Evolutionary conservation across 805 yeast genomes (phyloP).

Genomic region (Saturnispora mendoncae): DNA sequence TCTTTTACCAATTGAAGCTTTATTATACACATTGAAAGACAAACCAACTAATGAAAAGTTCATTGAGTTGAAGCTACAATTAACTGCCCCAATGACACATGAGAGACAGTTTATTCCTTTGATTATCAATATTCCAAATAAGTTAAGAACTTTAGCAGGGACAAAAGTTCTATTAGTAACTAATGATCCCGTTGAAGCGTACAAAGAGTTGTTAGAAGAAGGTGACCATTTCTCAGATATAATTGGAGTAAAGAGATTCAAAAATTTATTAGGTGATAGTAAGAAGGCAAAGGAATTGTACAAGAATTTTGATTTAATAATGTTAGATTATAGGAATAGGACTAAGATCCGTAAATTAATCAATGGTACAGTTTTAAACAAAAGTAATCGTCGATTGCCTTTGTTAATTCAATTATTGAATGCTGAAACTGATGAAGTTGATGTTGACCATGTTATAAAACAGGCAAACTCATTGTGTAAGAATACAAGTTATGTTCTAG

Average conservation of each 20-base stretch:
- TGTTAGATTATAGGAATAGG: slow-evolving; percentile 63
- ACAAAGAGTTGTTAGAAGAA: slow-evolving; percentile 39
- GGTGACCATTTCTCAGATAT: slow-evolving; percentile 54
- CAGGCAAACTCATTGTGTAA: slow-evolving; percentile 59
- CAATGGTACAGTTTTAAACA: slow-evolving; percentile 49
- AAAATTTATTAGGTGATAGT: slow-evolving; percentile 35
- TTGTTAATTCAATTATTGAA: slow-evolving; percentile 54
- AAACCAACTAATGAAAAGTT: slow-evolving; percentile 23
- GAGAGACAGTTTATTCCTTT: slow-evolving; percentile 46
- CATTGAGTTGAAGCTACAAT: slow-evolving; percentile 39
- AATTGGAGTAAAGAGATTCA: slow-evolving; percentile 48
- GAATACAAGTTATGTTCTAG: slow-evolving; percentile 55
- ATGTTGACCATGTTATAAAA: slow-evolving; percentile 50
- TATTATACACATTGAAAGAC: slow-evolving; percentile 25
- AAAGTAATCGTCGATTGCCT: slow-evolving; percentile 59
- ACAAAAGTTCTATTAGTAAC: slow-evolving; percentile 54
- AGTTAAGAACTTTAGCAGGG: slow-evolving; percentile 40
- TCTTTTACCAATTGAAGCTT: slow-evolving; percentile 23
- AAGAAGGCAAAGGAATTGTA: slow-evolving; percentile 40
- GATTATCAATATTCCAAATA: slow-evolving; percentile 47
- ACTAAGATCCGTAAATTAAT: slow-evolving; percentile 49
- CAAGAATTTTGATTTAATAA: slow-evolving; percentile 55
- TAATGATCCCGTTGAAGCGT: slow-evolving; percentile 61
- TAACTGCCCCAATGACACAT: slow-evolving; percentile 35
- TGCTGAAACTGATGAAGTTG: slow-evolving; percentile 48